Evolutionary conservation across 1,139 yeast genomes (phyloP), one percentile per base, ranked within the genome.

Genomic region (Geotrichum australiense): DNA sequence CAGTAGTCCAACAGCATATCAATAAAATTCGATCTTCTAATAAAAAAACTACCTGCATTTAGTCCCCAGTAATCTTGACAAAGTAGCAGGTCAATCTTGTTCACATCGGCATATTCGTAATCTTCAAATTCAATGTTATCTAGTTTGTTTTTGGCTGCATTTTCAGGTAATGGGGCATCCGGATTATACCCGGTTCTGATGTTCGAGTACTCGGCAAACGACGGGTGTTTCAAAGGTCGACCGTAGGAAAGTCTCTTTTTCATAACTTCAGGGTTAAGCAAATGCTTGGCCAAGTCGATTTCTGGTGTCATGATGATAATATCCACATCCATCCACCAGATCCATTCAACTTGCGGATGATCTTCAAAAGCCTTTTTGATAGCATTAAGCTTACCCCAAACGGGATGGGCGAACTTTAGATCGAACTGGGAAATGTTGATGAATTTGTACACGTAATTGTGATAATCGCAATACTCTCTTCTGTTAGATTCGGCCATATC

Each of bases 381-480:
- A 16, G 49, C 53, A 32, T 39, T 57, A 37, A 48, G 48, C 40
- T 46, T 58, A 44, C 49, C 52, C 62, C 54, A 58, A 22, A 43
- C 52, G 35, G 37, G 53, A 42, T 43, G 48, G 10, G 26, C 37
- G 14, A 28, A 33, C 8, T 29, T n/a, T 6, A 34, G 33, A 18
- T 35, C 40, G 25, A 31, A 53, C 35, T 53, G 48, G 15, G 55
- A 43, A 31, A 54, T 45, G 46, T 60, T 52, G 33, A 56, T 49
- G 39, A 53, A 58, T 43, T 54, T 53, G 39, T 61, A 54, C 6
- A 49, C 48, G 44, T 59, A 58, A 26, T 59, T 56, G 37, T 62
- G 65, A 41, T 45, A 47, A 29, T 49, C 49, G 32, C 62, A 56
- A 45, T 60, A 62, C 29, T 58, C 62, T 15, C 52, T 48, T 12